Evolutionary conservation across 768 basidiomycete genomes (phyloP).

Genomic region (Phlebiopsis flavidoalba): DNA sequence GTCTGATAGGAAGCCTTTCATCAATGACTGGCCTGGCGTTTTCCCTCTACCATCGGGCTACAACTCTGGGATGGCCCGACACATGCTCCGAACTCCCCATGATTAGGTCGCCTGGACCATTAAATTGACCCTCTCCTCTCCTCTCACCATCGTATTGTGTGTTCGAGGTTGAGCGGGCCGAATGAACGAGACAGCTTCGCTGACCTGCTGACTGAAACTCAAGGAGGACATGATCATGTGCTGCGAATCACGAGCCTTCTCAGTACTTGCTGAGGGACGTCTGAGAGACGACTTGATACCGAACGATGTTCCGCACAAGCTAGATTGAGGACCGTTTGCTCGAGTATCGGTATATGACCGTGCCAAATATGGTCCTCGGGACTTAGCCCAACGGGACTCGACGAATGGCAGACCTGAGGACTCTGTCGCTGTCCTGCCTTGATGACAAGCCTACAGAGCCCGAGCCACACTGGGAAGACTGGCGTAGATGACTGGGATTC

Average conservation of each 20-base stretch:
- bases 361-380: too few species aligned
- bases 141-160: constrained; percentile 43
- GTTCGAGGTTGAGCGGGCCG: constrained; percentile 40
- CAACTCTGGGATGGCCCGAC: constrained; percentile 47
- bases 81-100: constrained; percentile 44
- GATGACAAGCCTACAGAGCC: too few species aligned
- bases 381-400: too few species aligned
- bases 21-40: constrained; percentile 36
- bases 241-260: constrained; percentile 25
- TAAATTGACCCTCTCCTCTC: constrained; percentile 38
- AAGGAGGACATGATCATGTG: constrained; percentile 22
- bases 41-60: constrained; percentile 56
- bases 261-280: constrained; percentile 46
- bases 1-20: too few species aligned
- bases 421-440: too few species aligned
- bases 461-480: too few species aligned
- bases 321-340: too few species aligned
- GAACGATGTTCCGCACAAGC: constrained; percentile 68
- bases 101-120: constrained; percentile 20
- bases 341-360: too few species aligned
- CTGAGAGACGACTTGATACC: constrained; percentile 66
- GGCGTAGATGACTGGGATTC: too few species aligned
- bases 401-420: too few species aligned
- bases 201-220: constrained; percentile 14
- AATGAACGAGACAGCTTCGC: constrained; percentile 37